Evolutionary conservation across 345 rosid genomes (phyloP), one percentile per base, ranked within the genome.

Genomic region (Streptanthus diversifolius): DNA sequence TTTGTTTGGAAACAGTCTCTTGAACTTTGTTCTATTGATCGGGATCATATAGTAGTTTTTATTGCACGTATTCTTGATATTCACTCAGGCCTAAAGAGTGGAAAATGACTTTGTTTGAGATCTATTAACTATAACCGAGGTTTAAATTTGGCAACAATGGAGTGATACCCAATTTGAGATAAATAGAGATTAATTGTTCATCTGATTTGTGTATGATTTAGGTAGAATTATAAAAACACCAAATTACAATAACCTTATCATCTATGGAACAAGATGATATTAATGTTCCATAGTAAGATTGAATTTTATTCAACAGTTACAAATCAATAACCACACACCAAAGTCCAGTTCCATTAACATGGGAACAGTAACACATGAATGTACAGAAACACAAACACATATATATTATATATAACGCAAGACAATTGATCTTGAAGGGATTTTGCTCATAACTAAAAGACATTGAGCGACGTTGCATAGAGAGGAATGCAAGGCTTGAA

Each of bases 381-480:
- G 15, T 63, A 69, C 66, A 62, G 6, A 69, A 25, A 68, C 10
- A 68, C 35, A 44, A 8, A 69, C 43, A 19, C 17, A 66, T 5
- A 59, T 22, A 22, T 27, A 55, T 22, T 18, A 60, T 8, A 55
- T 35, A 53, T 32, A 62, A 24, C 10, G 30, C 69, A 69, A 68
- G 45, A 62, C 51, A 29, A 44, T 3, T 25, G 65, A 54, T 53
- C 56, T 60, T 53, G 52, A 65, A 63, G 30, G 32, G 63, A 27
- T 43, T 56, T 55, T 76, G 66, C 3, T 63, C 43, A 53, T 62
- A 33, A 30, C 72, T 82, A 84, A 66, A 80, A 85, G 66, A 87
- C 95, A 41, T 84, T 85, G 32, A 88, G 85, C 45, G 86, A 81
- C 4, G 91, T 62, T 21, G 96, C 85, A 72, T 82, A 86, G 9